Conservation (phyloP, 768 basidiomycete species). For the Trametopsis cervina region DNA sequence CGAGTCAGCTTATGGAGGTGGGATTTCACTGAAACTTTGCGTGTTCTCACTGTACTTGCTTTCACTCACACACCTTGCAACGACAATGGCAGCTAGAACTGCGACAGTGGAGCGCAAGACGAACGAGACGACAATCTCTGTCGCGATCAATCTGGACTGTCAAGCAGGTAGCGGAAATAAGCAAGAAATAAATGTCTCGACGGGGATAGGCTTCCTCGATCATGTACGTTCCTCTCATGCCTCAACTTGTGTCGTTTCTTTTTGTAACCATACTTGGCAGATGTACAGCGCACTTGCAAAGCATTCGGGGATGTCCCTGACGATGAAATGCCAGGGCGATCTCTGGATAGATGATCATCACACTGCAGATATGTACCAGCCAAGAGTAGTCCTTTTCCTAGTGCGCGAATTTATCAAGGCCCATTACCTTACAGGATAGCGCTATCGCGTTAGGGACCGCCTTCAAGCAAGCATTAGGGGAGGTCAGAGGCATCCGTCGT, state of each 20-base stretch:
- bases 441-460: slow-evolving; percentile 84
- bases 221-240: slow-evolving; percentile 52
- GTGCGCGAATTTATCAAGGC: slow-evolving; percentile 8
- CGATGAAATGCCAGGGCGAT: slow-evolving; percentile 89
- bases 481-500: slow-evolving; percentile 87
- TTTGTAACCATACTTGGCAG: slow-evolving; percentile 33
- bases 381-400: too few relatives aligned
- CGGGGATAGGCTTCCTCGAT: slow-evolving; percentile 98
- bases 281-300: slow-evolving; percentile 98
- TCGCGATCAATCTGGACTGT: slow-evolving; percentile 77
- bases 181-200: slow-evolving; percentile 80
- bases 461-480: slow-evolving; percentile 93
- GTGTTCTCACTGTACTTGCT: background rate
- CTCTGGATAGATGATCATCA: slow-evolving; percentile 99
- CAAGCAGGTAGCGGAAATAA: slow-evolving; percentile 48
- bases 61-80: background rate
- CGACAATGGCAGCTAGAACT: slow-evolving; percentile 44
- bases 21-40: too few relatives aligned
- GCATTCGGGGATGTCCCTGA: slow-evolving; percentile 90
- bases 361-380: slow-evolving; percentile 88
- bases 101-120: slow-evolving; percentile 79
- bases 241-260: background rate
- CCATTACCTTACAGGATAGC: slow-evolving; percentile 62
- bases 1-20: too few relatives aligned
- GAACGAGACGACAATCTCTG: slow-evolving; percentile 86